Conservation (phyloP, 2,329 filamentous ascomycete species). For the Neophaeococcomyces aloes region DNA sequence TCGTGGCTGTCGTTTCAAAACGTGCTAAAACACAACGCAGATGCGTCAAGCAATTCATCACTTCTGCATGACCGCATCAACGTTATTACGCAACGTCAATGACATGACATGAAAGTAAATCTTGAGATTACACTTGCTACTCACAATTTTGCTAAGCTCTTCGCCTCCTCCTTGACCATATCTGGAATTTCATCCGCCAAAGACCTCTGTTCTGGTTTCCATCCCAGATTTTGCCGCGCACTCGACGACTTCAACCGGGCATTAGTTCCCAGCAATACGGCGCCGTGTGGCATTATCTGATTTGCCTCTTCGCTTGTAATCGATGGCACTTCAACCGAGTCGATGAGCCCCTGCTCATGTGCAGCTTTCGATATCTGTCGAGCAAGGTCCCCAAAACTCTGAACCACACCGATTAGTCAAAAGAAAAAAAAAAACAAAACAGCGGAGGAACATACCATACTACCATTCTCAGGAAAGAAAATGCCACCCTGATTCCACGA, state of each 20-base stretch:
- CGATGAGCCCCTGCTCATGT: slow-evolving; percentile 17
- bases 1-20: too few species aligned
- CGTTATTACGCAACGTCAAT: too few species aligned
- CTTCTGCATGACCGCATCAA: too few species aligned
- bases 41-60: too few species aligned
- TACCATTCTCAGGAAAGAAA: slow-evolving; percentile 26
- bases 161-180: slow-evolving; percentile 21
- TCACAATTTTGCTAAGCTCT: slow-evolving; percentile 10
- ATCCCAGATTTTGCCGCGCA: slow-evolving; percentile 20
- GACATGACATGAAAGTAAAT: too few species aligned
- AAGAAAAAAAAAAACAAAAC: background rate
- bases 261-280: slow-evolving; percentile 26
- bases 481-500: slow-evolving; percentile 33
- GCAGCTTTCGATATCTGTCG: slow-evolving; percentile 19
- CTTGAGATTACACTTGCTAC: too few species aligned
- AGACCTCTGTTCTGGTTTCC: slow-evolving; percentile 19
- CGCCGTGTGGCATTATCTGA: slow-evolving; percentile 18
- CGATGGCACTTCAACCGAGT: slow-evolving; percentile 17
- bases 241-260: slow-evolving; percentile 20
- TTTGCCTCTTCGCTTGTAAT: slow-evolving; percentile 22
- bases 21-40: too few species aligned
- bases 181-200: slow-evolving; percentile 23
- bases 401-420: slow-evolving; percentile 3
- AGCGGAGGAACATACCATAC: slow-evolving; percentile 20
- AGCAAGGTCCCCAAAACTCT: slow-evolving; percentile 23